Evolutionary conservation across 176 grass and related monocot species (phyloP).

Genomic region (Guadua angustifolia): DNA sequence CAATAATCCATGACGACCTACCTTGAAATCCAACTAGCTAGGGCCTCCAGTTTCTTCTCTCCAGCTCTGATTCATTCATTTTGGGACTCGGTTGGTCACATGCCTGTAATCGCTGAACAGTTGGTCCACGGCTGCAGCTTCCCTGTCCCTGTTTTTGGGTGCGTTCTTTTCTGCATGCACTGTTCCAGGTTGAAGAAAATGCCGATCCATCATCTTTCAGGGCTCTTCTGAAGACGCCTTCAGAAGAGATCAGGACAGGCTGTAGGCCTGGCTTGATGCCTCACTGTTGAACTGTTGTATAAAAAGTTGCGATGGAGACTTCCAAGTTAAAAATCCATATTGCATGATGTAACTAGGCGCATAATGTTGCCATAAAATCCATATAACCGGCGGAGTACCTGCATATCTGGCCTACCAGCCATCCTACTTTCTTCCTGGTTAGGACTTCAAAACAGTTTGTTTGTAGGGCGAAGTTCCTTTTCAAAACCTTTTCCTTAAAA

Average conservation of each 20-base stretch:
- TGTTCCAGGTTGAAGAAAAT: slow-evolving; percentile 3
- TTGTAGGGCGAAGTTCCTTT: background rate
- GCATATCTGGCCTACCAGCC: too few species aligned
- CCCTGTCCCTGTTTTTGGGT: background rate
- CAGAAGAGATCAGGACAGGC: background rate
- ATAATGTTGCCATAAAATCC: background rate
- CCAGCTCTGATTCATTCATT: background rate
- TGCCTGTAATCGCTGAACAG: background rate
- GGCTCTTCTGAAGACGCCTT: background rate
- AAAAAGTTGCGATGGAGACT: background rate
- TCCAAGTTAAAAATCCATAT: background rate
- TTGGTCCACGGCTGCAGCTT: background rate
- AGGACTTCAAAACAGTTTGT: too few species aligned
- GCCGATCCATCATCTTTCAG: background rate
- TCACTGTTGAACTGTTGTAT: background rate
- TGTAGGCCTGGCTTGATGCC: background rate
- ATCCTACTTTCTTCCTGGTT: too few species aligned
- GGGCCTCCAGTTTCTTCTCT: background rate
- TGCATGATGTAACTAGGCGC: background rate
- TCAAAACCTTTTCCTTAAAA: too few species aligned
- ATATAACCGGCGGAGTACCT: too few species aligned
- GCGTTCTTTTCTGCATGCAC: background rate
- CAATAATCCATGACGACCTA: background rate
- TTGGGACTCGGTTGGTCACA: background rate
- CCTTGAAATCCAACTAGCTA: background rate